These are phyloP conservation scores for Globisporangium nodosum DNA, from an alignment of 352 stramenopile genomes.

Conservation along the genomic window DNA sequence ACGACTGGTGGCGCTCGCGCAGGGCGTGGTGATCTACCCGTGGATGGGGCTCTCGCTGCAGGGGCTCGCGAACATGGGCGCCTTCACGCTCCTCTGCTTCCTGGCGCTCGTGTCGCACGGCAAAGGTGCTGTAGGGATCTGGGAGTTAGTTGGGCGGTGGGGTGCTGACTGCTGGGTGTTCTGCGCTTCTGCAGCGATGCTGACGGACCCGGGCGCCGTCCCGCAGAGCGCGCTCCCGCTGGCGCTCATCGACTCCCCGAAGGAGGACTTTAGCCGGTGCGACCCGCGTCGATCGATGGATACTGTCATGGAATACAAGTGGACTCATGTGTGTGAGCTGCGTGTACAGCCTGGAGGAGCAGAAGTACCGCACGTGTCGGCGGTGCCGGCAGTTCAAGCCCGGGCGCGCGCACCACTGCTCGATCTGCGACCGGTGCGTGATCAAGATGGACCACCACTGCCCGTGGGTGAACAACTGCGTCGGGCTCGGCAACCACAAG, in stretches of 20 bases:
- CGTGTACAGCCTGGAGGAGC: slow-evolving; percentile 62
- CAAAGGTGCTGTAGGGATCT: slow-evolving; percentile 56
- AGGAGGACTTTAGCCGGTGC: slow-evolving; percentile 68
- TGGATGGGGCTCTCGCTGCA: slow-evolving; percentile 81
- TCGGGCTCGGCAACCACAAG: slow-evolving; percentile 99
- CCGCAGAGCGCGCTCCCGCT: slow-evolving; percentile 91
- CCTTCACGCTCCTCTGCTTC: slow-evolving; percentile 69
- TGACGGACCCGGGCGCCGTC: slow-evolving; percentile 96
- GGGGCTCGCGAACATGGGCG: slow-evolving; percentile 60
- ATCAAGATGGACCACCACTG: slow-evolving; percentile 99
- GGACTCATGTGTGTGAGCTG: background rate
- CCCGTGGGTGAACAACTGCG: slow-evolving; percentile 99
- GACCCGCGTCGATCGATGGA: background rate
- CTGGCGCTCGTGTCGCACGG: slow-evolving; percentile 93
- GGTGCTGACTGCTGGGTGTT: background rate
- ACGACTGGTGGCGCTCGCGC: background rate
- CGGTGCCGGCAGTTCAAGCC: slow-evolving; percentile 96
- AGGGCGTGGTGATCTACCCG: slow-evolving; percentile 87
- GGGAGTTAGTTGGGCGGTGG: too few species aligned
- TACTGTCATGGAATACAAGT: too few species aligned
- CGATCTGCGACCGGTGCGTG: slow-evolving; percentile 93
- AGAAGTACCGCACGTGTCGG: slow-evolving; percentile 80
- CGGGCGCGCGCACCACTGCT: slow-evolving; percentile 94
- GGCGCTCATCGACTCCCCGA: slow-evolving; percentile 61
- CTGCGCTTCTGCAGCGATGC: slow-evolving; percentile 81